phyloP scores from a whole-genome alignment of 2,329 filamentous ascomycete species.

The Pseudomassariella vexata region DNA sequence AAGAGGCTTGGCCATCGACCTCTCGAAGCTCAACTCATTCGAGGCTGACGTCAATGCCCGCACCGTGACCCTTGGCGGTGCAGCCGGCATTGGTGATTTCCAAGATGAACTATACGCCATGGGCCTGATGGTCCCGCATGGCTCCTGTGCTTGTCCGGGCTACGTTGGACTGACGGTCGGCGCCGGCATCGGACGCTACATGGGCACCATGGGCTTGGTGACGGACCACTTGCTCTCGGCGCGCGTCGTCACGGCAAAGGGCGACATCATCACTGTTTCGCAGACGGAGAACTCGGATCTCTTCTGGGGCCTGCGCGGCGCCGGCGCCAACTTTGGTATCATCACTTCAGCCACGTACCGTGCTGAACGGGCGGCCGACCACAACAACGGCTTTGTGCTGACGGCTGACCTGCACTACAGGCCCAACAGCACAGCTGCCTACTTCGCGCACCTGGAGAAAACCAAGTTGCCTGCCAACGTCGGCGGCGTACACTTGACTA shows the following conservation, averaged over 20 bases:
- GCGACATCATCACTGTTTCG: conserved; percentile 3
- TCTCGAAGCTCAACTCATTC: conserved; percentile 21
- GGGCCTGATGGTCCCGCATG: conserved; percentile 12
- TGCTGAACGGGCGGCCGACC: too few relatives aligned
- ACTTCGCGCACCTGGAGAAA: too few relatives aligned
- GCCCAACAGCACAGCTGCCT: too few relatives aligned
- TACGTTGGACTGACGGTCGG: too few relatives aligned
- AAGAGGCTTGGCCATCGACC: conserved; percentile 24
- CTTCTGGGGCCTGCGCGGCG: conserved; percentile 10
- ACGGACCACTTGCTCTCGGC: conserved; percentile 4
- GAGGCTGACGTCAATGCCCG: conserved; percentile 13
- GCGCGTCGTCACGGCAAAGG: conserved; percentile 3
- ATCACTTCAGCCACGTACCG: conserved; percentile 7
- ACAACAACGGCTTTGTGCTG: too few relatives aligned
- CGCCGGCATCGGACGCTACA: too few relatives aligned
- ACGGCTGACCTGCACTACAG: too few relatives aligned
- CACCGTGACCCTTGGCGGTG: conserved; percentile 12
- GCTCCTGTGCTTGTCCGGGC: too few relatives aligned
- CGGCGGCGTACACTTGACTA: too few relatives aligned
- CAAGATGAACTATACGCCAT: conserved; percentile 7
- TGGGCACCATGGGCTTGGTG: conserved; percentile 5
- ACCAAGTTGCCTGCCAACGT: too few relatives aligned
- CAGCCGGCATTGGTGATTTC: conserved; percentile 5
- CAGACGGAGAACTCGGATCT: conserved; percentile 4
- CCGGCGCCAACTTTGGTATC: conserved; percentile 10